Base-by-base conservation (phyloP, 1,284 basidiomycete genomes). In the Trichosporon sp. region DNA sequence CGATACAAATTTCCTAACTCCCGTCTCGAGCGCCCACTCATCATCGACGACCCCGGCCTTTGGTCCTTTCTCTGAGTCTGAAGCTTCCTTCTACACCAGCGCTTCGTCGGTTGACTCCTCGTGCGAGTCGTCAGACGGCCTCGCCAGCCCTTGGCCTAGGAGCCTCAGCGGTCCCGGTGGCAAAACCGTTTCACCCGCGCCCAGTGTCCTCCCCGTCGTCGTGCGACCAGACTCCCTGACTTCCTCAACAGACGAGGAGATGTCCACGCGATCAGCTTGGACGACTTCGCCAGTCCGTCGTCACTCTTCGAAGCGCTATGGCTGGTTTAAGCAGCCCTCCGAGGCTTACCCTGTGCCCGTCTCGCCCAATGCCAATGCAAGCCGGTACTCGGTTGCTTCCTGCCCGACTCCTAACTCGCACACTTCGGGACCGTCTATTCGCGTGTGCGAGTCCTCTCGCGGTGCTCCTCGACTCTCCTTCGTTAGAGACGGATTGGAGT, bases 391-490 rank as follows among this genome's bases (percentile, higher is more conserved):
- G 32, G 59, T 63, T 12, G 59, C 59, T 10, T 63, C 59, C 2
- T 63, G 59, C 59, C 59, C 59, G 59, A 63, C 59, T 14, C 59
- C 59, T 11, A 63, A 63, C 59, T 63, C 59, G 59, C 31, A 63
- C 54, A 7, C 26, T 31, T 68, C 66, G 21, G 61, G 70, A 10
- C 73, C 70, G 4, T 68, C 73, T 2, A 70, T 71, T 56, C 35
- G 68, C n/a, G 65, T 71, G 19, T 67, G 64, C 16, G 68, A 74
- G 67, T 70, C 64, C 5, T 59, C 64, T 1, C 68, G 67, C 4
- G 73, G 68, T n/a, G 69, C 46, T 8, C 72, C 70, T 16, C 66
- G 66, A 12, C 68, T 71, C 7, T 71, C 70, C 2, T 71, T 71
- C 46, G 21, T 65, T 10, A 54, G 61, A 26, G 68, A 56, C 31